Conservation (phyloP, 345 rosid species). For the Aquilaria malaccensis region DNA sequence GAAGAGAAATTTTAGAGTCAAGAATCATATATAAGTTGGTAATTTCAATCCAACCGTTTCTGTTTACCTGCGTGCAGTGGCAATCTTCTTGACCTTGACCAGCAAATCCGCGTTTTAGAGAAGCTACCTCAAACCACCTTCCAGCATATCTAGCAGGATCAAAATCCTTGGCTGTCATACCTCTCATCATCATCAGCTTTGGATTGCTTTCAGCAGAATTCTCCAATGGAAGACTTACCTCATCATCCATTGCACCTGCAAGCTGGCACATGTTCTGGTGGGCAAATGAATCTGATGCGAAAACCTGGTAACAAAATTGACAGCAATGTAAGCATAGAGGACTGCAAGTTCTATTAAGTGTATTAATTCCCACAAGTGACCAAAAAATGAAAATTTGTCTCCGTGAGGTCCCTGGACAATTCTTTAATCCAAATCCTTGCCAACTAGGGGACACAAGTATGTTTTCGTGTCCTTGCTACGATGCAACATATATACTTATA, state of each 20-base stretch:
- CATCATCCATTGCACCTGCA: slow-evolving; percentile 42
- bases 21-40: slow-evolving; percentile 4
- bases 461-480: too few relatives aligned
- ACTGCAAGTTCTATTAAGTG: not conserved
- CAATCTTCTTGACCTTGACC: slow-evolving; percentile 99
- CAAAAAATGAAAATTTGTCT: not conserved
- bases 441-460: too few relatives aligned
- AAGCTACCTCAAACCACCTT: slow-evolving; percentile 98
- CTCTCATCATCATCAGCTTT: slow-evolving; percentile 86
- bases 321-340: slow-evolving; percentile 7
- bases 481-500: not conserved
- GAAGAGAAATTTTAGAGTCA: too few relatives aligned
- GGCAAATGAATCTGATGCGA: slow-evolving; percentile 43
- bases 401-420: not conserved
- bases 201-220: slow-evolving; percentile 37
- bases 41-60: not conserved
- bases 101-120: slow-evolving; percentile 90
- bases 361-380: not conserved
- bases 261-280: slow-evolving; percentile 46
- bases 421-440: not conserved
- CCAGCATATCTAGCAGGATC: slow-evolving; percentile 87
- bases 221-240: slow-evolving; percentile 42
- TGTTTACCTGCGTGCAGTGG: slow-evolving; percentile 88
- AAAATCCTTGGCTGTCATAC: slow-evolving; percentile 81
- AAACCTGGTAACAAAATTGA: slow-evolving; percentile 35